A percentile compares a stretch with the other conserved stretches of the same genome.
Evolutionary conservation across 2,329 filamentous ascomycete species (phyloP).

Genomic region (Colletotrichum simmondsii): DNA sequence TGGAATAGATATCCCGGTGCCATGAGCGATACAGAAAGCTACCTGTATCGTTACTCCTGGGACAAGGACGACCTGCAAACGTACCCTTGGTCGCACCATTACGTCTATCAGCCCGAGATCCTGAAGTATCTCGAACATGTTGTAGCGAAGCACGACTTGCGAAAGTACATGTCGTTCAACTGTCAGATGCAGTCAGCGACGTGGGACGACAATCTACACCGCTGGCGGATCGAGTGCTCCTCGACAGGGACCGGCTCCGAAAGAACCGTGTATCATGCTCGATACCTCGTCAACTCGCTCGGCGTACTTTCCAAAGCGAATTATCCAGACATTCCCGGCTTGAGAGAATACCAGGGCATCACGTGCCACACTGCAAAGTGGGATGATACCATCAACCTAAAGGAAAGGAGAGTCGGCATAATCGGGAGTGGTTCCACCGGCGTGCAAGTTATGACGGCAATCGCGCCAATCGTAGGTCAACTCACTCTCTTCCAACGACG

Average conservation of each 20-base stretch:
- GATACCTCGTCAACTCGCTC: neutral
- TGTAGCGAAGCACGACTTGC: neutral
- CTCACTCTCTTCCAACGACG: neutral
- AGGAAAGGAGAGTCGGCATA: neutral
- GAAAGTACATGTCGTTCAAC: neutral
- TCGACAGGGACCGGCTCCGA: neutral
- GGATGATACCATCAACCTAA: neutral
- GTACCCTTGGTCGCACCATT: conserved; percentile 21
- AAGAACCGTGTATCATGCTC: neutral
- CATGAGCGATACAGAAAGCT: neutral
- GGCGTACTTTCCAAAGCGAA: neutral
- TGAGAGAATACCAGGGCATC: neutral
- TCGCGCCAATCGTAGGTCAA: neutral
- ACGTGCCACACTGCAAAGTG: neutral
- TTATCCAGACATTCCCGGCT: neutral
- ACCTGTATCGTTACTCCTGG: conserved; percentile 19
- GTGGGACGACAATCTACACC: neutral
- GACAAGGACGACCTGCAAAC: conserved; percentile 23
- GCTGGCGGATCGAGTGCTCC: neutral
- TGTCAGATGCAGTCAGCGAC: neutral
- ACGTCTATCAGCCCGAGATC: conserved; percentile 24
- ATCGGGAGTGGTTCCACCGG: neutral
- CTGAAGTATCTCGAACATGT: conserved; percentile 25
- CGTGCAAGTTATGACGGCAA: neutral
- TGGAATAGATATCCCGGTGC: neutral